A percentile compares a stretch with the other conserved stretches of the same genome.
phyloP scores from a whole-genome alignment of 2,329 filamentous ascomycete genomes.

The Paecilomyces dactylethromorphus region DNA sequence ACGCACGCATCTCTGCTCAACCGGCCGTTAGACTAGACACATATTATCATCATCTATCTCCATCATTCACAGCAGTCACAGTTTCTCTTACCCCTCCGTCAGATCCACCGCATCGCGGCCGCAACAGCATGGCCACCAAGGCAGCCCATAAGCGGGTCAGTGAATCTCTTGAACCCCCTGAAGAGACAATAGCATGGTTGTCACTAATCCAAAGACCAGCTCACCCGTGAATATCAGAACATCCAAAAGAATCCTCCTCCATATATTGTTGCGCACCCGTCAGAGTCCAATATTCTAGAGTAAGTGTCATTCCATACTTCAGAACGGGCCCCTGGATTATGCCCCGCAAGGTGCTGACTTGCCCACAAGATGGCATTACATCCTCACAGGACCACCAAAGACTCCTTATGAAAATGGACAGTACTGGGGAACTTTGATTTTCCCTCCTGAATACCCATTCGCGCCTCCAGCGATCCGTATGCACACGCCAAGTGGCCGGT shows the following conservation, averaged over 20 bases:
- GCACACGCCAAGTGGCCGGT: conserved; percentile 94
- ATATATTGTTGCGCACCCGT: conserved; percentile 83
- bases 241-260: conserved; percentile 73
- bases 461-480: conserved; percentile 96
- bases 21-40: not conserved
- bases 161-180: conserved; percentile 5
- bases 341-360: not conserved
- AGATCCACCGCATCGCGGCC: not conserved
- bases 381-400: conserved; percentile 87
- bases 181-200: not conserved
- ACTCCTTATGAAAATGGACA: conserved; percentile 93
- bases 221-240: conserved; percentile 58
- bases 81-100: not conserved
- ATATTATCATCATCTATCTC: not conserved
- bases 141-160: conserved; percentile 66
- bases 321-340: not conserved
- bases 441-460: conserved; percentile 94
- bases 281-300: conserved; percentile 87
- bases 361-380: conserved; percentile 77
- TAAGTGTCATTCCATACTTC: conserved; percentile 36
- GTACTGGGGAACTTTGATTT: conserved; percentile 96
- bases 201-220: conserved; percentile 26
- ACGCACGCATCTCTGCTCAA: not conserved
- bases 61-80: not conserved
- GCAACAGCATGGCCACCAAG: conserved; percentile 58